Evolutionary conservation across 192 early-diverging fungal genomes (phyloP).

Genomic region (Glomus cerebriforme): DNA sequence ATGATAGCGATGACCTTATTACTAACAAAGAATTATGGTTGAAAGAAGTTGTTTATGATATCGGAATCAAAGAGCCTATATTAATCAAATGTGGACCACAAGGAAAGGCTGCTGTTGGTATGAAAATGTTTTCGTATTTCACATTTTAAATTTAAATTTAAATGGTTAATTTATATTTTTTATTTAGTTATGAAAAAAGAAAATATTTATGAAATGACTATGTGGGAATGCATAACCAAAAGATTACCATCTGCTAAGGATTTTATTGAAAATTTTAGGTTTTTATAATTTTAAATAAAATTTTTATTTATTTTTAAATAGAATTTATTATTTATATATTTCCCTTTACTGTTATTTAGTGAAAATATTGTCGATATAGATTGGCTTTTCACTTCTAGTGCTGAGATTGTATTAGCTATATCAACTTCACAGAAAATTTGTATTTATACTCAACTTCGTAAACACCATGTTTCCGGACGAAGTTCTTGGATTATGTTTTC

Average conservation of each 20-base stretch:
- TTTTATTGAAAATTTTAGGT: constrained; percentile 47
- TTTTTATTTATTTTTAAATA: not conserved
- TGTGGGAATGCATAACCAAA: constrained; percentile 49
- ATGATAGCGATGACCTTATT: constrained; percentile 22
- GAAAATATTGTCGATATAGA: constrained; percentile 59
- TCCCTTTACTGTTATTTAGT: constrained; percentile 33
- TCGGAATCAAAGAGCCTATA: constrained; percentile 25
- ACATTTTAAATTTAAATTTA: not conserved
- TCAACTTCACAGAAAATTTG: constrained; percentile 53
- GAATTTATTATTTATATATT: not conserved
- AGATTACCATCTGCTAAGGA: constrained; percentile 47
- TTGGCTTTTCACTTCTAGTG: constrained; percentile 78
- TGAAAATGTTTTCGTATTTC: constrained; percentile 3
- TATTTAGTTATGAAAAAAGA: constrained; percentile 7
- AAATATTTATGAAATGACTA: constrained; percentile 34
- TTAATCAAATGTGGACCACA: constrained; percentile 48
- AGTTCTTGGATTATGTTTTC: constrained; percentile 55
- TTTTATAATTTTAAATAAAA: not conserved
- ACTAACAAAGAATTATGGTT: constrained; percentile 3
- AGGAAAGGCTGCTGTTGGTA: constrained; percentile 46
- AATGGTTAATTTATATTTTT: not conserved
- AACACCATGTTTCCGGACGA: constrained; percentile 36
- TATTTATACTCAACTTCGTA: constrained; percentile 64
- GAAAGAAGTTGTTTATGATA: constrained; percentile 34
- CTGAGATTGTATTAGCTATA: constrained; percentile 70